phyloP scores from a whole-genome alignment of 345 rosid species.

The Arabidopsis thaliana region TAIR10.1 NC_003075.7:9245501-9246000 shows the following conservation, averaged over 20 bases:
- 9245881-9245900: constrained; percentile 92
- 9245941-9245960: constrained; percentile 66
- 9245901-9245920: constrained; percentile 65
- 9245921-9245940: constrained; percentile 52
- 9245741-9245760: constrained; percentile 88
- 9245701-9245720: constrained; percentile 91
- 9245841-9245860: constrained; percentile 32
- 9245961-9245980: constrained; percentile 90
- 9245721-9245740: constrained; percentile 86
- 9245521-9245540: constrained; percentile 7
- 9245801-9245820: neutral
- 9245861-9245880: constrained; percentile 90
- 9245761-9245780: constrained; percentile 78
- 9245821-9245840: constrained; percentile 41
- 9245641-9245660: constrained; percentile 57
- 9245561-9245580: constrained; percentile 75
- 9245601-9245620: constrained; percentile 63
- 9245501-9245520: constrained; percentile 8
- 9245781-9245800: constrained; percentile 18
- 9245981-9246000: constrained; percentile 92
- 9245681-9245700: constrained; percentile 38
- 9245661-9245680: constrained; percentile 56
- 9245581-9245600: too few relatives aligned
- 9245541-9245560: constrained; percentile 15
- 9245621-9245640: constrained; percentile 57